Conservation (phyloP, 1,284 basidiomycete genomes). For the Sanghuangporus sanghuang region DNA sequence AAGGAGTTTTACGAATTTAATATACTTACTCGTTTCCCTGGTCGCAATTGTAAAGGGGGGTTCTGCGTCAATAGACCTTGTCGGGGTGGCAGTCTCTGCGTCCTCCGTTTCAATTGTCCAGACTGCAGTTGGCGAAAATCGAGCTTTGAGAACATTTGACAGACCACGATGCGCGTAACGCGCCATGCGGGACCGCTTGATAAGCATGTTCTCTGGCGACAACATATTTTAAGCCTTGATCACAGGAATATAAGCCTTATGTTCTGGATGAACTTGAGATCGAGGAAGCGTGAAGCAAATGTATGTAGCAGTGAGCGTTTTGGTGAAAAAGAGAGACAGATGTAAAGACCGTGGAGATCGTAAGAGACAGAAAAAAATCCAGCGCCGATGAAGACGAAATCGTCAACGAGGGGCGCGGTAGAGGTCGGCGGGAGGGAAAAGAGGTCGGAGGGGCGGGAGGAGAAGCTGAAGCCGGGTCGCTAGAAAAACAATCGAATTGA, state of each 20-base stretch:
- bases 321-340: constrained; percentile 12
- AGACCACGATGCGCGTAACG: constrained; percentile 8
- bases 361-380: background rate
- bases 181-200: constrained; percentile 6
- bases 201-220: background rate
- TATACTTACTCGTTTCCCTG: background rate
- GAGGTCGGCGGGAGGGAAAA: background rate
- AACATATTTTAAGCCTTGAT: background rate
- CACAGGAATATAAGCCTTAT: background rate
- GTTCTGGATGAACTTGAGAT: background rate
- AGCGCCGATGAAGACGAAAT: background rate
- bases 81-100: background rate
- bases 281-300: background rate
- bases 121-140: background rate
- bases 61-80: background rate
- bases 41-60: background rate
- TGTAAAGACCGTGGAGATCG: constrained; percentile 8
- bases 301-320: background rate
- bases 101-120: background rate
- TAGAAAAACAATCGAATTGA: background rate
- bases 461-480: background rate
- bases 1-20: background rate
- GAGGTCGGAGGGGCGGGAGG: background rate
- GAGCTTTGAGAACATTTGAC: background rate
- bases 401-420: background rate